Conservation (phyloP, 208 protist species). For the Vickermania spadyakhi region DNA sequence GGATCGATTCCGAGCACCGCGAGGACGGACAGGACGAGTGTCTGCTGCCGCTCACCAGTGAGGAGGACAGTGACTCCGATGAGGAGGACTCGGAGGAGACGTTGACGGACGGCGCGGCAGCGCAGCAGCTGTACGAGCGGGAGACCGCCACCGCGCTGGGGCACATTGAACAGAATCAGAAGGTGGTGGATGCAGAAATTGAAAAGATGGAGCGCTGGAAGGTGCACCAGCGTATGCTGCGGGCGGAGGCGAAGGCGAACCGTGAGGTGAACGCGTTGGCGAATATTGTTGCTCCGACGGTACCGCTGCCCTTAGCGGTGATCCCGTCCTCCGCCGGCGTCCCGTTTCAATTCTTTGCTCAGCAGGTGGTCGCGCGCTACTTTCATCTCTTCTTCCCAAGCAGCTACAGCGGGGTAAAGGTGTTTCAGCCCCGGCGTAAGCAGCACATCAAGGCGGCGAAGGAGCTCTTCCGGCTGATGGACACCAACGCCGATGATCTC, state of each 20-base stretch:
- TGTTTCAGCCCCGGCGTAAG: constrained; percentile 9
- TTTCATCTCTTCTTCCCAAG: constrained; percentile 32
- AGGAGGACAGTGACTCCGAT: not conserved
- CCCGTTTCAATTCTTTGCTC: constrained; percentile 36
- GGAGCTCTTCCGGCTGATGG: constrained; percentile 52
- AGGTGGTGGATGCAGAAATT: constrained; percentile 9
- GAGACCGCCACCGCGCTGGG: not conserved
- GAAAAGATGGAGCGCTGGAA: constrained; percentile 12
- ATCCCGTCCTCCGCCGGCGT: constrained; percentile 20
- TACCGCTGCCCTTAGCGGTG: not conserved
- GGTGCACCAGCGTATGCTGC: constrained; percentile 7
- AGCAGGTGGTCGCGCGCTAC: constrained; percentile 38
- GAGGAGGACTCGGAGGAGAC: not conserved
- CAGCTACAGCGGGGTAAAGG: not conserved
- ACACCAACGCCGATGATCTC: constrained; percentile 44
- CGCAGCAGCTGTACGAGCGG: not conserved
- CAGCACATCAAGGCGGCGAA: constrained; percentile 26
- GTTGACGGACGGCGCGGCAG: not conserved
- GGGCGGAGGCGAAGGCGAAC: constrained; percentile 2
- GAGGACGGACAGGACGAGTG: constrained; percentile 2
- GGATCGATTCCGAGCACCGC: constrained; percentile 3
- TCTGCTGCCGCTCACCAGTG: not conserved
- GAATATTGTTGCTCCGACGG: not conserved
- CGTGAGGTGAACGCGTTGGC: not conserved
- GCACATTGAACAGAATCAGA: constrained; percentile 1